These are phyloP conservation scores for Filobasidium floriforme DNA, from an alignment of 768 basidiomycete species.

Conservation along the genomic window DNA sequence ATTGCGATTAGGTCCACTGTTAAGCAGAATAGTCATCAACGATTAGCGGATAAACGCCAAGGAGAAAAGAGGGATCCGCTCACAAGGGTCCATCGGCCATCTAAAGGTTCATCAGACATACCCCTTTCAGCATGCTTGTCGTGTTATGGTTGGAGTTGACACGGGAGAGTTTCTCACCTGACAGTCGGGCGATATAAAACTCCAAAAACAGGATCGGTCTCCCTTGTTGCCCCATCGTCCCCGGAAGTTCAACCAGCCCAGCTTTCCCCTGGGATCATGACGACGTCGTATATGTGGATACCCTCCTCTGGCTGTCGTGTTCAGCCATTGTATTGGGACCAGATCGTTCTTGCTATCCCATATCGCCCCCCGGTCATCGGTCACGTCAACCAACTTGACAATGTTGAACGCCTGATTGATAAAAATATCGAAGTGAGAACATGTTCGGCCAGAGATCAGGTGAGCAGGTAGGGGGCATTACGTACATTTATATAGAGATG, in stretches of 20 bases:
- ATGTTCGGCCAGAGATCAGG: slow-evolving; percentile 14
- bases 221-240: slow-evolving; percentile 38
- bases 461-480: neutral
- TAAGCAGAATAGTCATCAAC: neutral
- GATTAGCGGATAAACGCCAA: neutral
- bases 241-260: slow-evolving; percentile 34
- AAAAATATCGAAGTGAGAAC: slow-evolving; percentile 24
- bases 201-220: slow-evolving; percentile 37
- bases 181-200: slow-evolving; percentile 26
- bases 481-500: slow-evolving; percentile 36
- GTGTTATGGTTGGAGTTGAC: neutral
- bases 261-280: slow-evolving; percentile 20
- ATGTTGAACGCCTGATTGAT: slow-evolving; percentile 25
- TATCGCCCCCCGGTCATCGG: slow-evolving; percentile 33
- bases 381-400: slow-evolving; percentile 34
- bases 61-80: neutral
- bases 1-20: slow-evolving; percentile 32
- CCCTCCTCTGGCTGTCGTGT: slow-evolving; percentile 16
- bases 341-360: slow-evolving; percentile 36
- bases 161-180: slow-evolving; percentile 29
- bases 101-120: neutral
- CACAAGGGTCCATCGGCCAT: neutral
- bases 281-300: slow-evolving; percentile 9
- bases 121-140: neutral
- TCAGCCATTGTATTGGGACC: slow-evolving; percentile 29